These are phyloP conservation scores for Fragaria iinumae DNA, from an alignment of 306 rosid species.

Conservation along the genomic window DNA sequence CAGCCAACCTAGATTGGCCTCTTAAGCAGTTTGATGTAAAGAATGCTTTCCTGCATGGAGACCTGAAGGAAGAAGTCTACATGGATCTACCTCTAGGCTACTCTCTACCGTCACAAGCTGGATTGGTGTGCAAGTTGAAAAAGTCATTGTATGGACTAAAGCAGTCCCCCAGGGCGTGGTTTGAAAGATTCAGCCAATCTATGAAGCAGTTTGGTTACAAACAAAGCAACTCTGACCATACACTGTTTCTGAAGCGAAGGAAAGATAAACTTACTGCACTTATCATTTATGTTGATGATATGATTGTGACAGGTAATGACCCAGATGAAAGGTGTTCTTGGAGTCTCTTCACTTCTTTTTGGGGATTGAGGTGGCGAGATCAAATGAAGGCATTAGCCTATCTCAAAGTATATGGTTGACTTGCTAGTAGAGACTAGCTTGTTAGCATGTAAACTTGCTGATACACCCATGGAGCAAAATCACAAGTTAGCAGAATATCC, in stretches of 20 bases:
- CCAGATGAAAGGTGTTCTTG: not conserved
- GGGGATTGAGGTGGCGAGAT: not conserved
- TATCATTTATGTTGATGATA: not conserved
- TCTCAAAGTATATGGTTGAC: not conserved
- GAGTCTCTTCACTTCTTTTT: not conserved
- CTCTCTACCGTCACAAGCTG: not conserved
- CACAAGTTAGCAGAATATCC: not conserved
- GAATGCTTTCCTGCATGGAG: not conserved
- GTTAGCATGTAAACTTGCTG: not conserved
- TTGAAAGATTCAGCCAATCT: not conserved
- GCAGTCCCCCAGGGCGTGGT: not conserved
- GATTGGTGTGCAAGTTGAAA: not conserved
- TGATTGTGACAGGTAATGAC: not conserved
- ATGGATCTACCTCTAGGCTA: not conserved
- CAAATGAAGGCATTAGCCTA: not conserved
- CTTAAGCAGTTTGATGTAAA: not conserved
- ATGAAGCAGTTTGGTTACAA: not conserved
- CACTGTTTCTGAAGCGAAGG: not conserved
- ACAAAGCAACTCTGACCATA: not conserved
- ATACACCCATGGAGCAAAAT: not conserved
- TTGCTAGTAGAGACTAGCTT: not conserved
- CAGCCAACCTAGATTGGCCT: not conserved
- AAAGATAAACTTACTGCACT: not conserved
- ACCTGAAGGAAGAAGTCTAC: not conserved
- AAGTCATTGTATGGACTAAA: not conserved